Base-by-base conservation (phyloP, 208 protist species). In the Porcisia deanei region DNA sequence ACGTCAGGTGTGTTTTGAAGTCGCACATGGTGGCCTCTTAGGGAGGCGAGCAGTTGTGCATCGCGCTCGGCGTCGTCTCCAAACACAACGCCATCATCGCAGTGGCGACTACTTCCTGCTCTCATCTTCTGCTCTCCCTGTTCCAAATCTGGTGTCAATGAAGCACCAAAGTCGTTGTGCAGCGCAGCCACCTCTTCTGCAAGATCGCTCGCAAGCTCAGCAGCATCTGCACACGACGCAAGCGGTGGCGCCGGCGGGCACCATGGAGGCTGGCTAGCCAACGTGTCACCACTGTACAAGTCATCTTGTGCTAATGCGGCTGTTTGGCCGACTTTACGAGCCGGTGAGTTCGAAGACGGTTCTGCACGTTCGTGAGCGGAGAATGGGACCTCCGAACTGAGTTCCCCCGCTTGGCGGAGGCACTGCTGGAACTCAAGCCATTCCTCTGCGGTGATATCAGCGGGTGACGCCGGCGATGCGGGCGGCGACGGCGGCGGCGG, bases 21-120 rank as follows among this genome's bases (percentile, higher is more conserved):
- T 57, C 67, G 67, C 59, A 59, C 39, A 34, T 34, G 10, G 9
- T 43, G 65, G 0, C 77, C 73, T n/a, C 69, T 77, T 67, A 76
- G 52, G 12, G 25, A n/a, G 0, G 53, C 18, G 3, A 84, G 71
- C 3, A 76, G 16, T 10, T 60, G 43, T 37, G 45, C 76, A 34
- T 79, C 78, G 1, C 60, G 37, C 14, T 83, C 75, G 2, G 71
- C 70, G 70, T 79, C 80, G 63, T 79, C 25, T 10, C 73, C 77
- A 30, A 77, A 82, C n/a, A 59, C 59, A 34, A 55, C 39, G 5
- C 30, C 58, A 22, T n/a, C 57, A 45, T 39, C 71, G 43, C n/a
- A 34, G 22, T 52, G 47, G 22, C 16, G 54, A n/a, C 39, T 10
- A n/a, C 37, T 22, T 30, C 47, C 30, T 41, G 52, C 47, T n/a